A percentile compares a stretch with the other conserved stretches of the same genome.
Conservation (phyloP, 345 rosid genomes). For the Syzygium jambos region DNA sequence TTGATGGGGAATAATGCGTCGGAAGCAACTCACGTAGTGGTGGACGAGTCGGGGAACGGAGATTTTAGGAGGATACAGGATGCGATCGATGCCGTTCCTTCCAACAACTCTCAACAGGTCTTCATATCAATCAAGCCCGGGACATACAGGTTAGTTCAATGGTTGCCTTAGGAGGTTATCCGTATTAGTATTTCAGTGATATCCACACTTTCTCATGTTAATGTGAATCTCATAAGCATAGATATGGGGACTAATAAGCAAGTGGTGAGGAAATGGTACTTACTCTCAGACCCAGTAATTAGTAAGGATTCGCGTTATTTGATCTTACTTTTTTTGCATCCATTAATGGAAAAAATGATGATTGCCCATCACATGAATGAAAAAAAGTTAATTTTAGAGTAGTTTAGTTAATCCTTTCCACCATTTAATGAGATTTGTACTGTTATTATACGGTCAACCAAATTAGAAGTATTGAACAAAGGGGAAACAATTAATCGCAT, state of each 20-base stretch:
- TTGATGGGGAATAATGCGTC: slow-evolving; percentile 12
- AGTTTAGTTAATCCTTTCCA: background rate
- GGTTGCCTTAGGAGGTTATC: background rate
- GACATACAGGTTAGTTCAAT: slow-evolving; percentile 36
- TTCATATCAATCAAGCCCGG: slow-evolving; percentile 67
- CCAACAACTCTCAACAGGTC: slow-evolving; percentile 29
- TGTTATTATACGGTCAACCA: background rate
- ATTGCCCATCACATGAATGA: background rate
- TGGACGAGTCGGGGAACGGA: slow-evolving; percentile 69
- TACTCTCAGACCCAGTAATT: no score
- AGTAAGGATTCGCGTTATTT: background rate
- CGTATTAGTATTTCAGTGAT: background rate
- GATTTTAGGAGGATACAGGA: slow-evolving; percentile 56
- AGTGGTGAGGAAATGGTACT: no score
- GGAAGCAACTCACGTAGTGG: slow-evolving; percentile 35
- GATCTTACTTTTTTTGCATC: background rate
- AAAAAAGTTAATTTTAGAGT: background rate
- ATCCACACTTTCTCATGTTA: background rate
- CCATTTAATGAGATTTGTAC: background rate
- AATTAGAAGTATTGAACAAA: background rate
- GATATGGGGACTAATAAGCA: background rate
- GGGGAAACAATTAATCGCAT: background rate
- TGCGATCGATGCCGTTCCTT: slow-evolving; percentile 56
- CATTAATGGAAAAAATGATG: background rate
- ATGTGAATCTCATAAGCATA: background rate